Evolutionary conservation across 2,329 filamentous ascomycete species (phyloP).

Genomic region (Stemphylium lycopersici): DNA sequence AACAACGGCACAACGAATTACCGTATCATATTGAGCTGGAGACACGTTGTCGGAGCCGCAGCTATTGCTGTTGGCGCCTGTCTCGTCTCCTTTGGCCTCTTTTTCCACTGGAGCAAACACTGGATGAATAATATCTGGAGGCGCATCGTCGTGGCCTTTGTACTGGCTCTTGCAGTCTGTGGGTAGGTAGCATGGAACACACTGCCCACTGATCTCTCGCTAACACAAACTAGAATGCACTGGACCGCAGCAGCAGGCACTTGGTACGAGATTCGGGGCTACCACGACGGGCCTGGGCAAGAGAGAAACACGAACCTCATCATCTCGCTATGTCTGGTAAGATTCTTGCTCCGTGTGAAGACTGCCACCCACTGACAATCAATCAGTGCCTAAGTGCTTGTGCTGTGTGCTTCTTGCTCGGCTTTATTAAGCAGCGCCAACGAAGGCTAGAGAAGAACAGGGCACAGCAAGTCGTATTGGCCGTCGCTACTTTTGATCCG

Average conservation of each 20-base stretch:
- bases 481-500: slow-evolving; percentile 70
- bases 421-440: slow-evolving; percentile 48
- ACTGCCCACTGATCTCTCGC: not conserved
- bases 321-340: slow-evolving; percentile 72
- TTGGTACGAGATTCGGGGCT: slow-evolving; percentile 63
- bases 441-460: slow-evolving; percentile 50
- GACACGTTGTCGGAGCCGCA: slow-evolving; percentile 70
- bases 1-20: slow-evolving; percentile 85
- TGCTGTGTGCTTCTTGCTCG: slow-evolving; percentile 43
- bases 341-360: slow-evolving; percentile 60
- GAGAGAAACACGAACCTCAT: slow-evolving; percentile 70
- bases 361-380: slow-evolving; percentile 66
- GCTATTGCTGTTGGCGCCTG: slow-evolving; percentile 76
- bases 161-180: slow-evolving; percentile 76
- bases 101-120: slow-evolving; percentile 75
- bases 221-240: slow-evolving; percentile 64
- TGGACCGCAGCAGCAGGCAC: slow-evolving; percentile 80
- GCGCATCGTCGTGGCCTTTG: slow-evolving; percentile 66
- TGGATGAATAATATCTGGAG: slow-evolving; percentile 86
- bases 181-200: slow-evolving; percentile 49
- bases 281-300: slow-evolving; percentile 48
- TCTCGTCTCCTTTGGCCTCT: slow-evolving; percentile 71
- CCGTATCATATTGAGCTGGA: slow-evolving; percentile 63
- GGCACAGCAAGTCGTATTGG: slow-evolving; percentile 61
- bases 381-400: slow-evolving; percentile 51